These are phyloP conservation scores for Penicillium canescens DNA, from an alignment of 495 filamentous ascomycete species.

Conservation along the genomic window DNA sequence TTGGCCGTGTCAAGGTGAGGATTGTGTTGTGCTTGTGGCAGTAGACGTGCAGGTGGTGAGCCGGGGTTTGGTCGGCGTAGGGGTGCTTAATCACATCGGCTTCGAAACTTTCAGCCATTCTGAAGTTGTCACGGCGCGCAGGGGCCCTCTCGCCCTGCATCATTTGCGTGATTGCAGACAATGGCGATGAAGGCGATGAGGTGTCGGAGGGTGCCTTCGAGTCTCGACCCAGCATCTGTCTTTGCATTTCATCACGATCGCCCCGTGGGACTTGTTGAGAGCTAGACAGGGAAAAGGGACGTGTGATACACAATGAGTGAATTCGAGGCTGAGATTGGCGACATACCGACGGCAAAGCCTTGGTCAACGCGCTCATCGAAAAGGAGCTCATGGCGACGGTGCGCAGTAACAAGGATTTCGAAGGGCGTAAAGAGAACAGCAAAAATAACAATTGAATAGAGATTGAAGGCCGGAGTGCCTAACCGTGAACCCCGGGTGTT, in stretches of 20 bases:
- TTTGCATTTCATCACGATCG: slow-evolving; percentile 27
- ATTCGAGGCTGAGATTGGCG: slow-evolving; percentile 29
- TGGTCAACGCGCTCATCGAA: slow-evolving; percentile 34
- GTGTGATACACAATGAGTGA: slow-evolving; percentile 15
- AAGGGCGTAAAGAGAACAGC: neutral
- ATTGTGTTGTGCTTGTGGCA: slow-evolving; percentile 89
- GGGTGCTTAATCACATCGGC: slow-evolving; percentile 40
- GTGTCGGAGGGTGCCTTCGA: slow-evolving; percentile 10
- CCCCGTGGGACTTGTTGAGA: slow-evolving; percentile 15
- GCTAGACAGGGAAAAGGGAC: slow-evolving; percentile 30
- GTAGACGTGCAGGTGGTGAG: slow-evolving; percentile 87
- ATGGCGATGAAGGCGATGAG: slow-evolving; percentile 29
- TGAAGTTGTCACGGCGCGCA: slow-evolving; percentile 29
- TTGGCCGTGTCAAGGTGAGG: slow-evolving; percentile 80
- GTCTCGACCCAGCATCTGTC: slow-evolving; percentile 30
- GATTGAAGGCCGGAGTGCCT: neutral
- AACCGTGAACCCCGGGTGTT: slow-evolving; percentile 5
- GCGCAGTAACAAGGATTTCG: neutral
- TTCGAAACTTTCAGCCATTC: slow-evolving; percentile 37
- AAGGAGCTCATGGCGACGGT: slow-evolving; percentile 37
- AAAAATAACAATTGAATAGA: neutral
- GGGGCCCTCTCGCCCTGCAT: slow-evolving; percentile 28
- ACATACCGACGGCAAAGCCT: slow-evolving; percentile 35
- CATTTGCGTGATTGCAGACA: slow-evolving; percentile 35
- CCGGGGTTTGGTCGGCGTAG: slow-evolving; percentile 42